phyloP scores from a whole-genome alignment of 2,329 filamentous ascomycete species.

The Mycocentrospora acerina region DNA sequence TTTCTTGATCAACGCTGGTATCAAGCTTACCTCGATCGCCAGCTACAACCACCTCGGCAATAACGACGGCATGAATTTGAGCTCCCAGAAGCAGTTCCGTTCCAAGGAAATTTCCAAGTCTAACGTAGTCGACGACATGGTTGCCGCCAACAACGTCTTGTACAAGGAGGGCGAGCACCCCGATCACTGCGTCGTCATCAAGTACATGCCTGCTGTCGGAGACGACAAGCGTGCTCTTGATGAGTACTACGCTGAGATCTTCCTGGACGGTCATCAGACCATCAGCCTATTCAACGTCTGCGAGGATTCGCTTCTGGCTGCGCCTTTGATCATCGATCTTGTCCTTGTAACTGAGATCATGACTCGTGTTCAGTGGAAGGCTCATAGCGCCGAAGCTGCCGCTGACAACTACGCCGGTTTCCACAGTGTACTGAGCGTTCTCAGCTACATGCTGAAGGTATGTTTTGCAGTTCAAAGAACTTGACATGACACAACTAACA shows the following conservation, averaged over 20 bases:
- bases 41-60: constrained; percentile 99
- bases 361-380: constrained; percentile 95
- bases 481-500: constrained; percentile 16
- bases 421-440: constrained; percentile 93
- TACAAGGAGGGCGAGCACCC: constrained; percentile 94
- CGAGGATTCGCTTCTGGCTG: constrained; percentile 95
- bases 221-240: constrained; percentile 99
- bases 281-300: constrained; percentile 99
- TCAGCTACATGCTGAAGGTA: constrained; percentile 96
- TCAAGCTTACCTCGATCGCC: constrained; percentile 97
- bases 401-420: constrained; percentile 82
- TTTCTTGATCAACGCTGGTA: constrained; percentile 97
- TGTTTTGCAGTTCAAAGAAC: constrained; percentile 3
- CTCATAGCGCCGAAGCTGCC: constrained; percentile 51
- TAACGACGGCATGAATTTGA: constrained; percentile 98
- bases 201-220: constrained; percentile 98
- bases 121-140: constrained; percentile 99
- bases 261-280: constrained; percentile 96
- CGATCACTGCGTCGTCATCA: constrained; percentile 98
- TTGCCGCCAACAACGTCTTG: constrained; percentile 87
- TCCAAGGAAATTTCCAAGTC: constrained; percentile 99
- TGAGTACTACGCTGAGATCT: constrained; percentile 99
- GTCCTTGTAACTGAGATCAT: constrained; percentile 95
- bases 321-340: constrained; percentile 95
- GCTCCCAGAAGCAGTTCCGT: constrained; percentile 96